Evolutionary conservation across 805 yeast genomes (phyloP).

Genomic region (Cyberlindnera euphorbiiphila): DNA sequence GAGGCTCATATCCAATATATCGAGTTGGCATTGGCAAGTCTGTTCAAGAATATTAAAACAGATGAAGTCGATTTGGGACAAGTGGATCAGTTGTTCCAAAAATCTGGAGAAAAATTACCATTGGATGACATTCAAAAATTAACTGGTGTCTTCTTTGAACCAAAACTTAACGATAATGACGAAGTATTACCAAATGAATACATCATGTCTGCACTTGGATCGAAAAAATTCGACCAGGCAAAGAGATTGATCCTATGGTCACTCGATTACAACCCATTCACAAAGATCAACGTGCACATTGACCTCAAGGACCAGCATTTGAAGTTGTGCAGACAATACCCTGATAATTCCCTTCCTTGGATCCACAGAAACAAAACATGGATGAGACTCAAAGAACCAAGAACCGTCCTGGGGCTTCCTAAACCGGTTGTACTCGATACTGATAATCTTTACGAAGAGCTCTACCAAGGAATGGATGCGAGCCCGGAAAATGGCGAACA

Average conservation of each 20-base stretch:
- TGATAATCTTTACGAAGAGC: conserved; percentile 11
- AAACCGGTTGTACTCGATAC: conserved; percentile 9
- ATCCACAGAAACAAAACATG: conserved; percentile 21
- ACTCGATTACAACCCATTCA: conserved; percentile 25
- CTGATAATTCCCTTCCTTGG: conserved; percentile 26
- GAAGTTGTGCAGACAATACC: conserved; percentile 10
- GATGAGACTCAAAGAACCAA: conserved; percentile 24
- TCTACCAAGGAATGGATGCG: conserved; percentile 3
- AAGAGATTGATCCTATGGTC: conserved; percentile 27
- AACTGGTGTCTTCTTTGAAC: conserved; percentile 24
- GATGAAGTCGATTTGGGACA: conserved; percentile 17
- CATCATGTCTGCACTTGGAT: conserved; percentile 20
- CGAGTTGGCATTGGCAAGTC: conserved; percentile 20
- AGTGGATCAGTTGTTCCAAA: conserved; percentile 12
- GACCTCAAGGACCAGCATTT: conserved; percentile 8
- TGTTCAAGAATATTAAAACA: conserved; percentile 15
- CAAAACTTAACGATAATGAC: conserved; percentile 6
- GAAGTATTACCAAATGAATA: conserved; percentile 8
- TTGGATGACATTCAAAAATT: conserved; percentile 23
- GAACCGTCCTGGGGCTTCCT: conserved; percentile 1
- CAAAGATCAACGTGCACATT: conserved; percentile 11
- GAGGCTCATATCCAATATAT: conserved; percentile 25
- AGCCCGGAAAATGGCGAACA: conserved; percentile 4
- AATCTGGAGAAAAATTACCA: conserved; percentile 15
- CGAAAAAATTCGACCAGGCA: conserved; percentile 19